Evolutionary conservation across 768 basidiomycete genomes (phyloP).

Genomic region (Russula brevipes): DNA sequence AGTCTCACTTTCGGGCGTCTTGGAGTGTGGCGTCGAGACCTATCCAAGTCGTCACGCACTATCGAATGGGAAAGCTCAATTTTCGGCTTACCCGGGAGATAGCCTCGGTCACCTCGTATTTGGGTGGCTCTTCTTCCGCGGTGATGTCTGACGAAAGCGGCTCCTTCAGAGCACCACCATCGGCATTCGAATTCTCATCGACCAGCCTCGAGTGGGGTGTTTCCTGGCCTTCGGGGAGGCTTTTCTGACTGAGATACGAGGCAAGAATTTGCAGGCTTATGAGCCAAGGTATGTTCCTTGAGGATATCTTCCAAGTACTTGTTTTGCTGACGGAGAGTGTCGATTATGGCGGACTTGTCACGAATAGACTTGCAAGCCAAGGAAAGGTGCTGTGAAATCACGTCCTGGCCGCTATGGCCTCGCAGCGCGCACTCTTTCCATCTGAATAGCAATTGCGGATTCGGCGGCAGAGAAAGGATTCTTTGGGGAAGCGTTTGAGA

Average conservation of each 20-base stretch:
- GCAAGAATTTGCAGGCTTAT: neutral
- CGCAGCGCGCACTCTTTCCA: slow-evolving; percentile 19
- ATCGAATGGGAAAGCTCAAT: neutral
- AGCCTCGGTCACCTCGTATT: slow-evolving; percentile 18
- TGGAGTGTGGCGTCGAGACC: slow-evolving; percentile 3
- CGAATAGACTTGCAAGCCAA: slow-evolving; percentile 23
- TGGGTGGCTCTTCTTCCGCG: slow-evolving; percentile 16
- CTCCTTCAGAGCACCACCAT: neutral
- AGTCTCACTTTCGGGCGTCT: slow-evolving; percentile 19
- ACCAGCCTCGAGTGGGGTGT: neutral
- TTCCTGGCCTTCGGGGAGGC: slow-evolving; percentile 7
- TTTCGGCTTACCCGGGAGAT: neutral
- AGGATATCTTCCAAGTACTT: slow-evolving; percentile 29
- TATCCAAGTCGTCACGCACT: neutral
- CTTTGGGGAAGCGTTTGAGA: neutral
- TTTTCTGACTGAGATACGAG: neutral
- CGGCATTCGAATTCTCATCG: neutral
- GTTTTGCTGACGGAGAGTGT: slow-evolving; percentile 20
- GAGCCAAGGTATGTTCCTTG: slow-evolving; percentile 29
- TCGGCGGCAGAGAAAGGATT: slow-evolving; percentile 24
- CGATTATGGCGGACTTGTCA: slow-evolving; percentile 22
- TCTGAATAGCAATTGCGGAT: slow-evolving; percentile 24
- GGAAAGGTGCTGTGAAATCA: slow-evolving; percentile 22
- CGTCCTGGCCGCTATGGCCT: slow-evolving; percentile 26
- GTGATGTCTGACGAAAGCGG: neutral